Conservation (phyloP, 495 filamentous ascomycete species). For the Diplogelasinospora grovesii region DNA sequence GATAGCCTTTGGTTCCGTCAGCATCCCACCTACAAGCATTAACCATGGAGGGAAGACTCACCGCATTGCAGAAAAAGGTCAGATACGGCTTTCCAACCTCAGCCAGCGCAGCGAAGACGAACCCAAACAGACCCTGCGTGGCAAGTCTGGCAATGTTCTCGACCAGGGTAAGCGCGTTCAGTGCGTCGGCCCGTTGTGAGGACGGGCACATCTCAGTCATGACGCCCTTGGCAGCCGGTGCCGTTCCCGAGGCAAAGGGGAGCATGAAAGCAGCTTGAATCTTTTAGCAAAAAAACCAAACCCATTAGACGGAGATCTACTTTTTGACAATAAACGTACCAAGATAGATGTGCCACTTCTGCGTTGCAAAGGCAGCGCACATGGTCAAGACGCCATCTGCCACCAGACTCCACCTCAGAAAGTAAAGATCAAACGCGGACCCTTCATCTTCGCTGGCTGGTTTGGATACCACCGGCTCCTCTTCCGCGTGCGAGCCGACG, state of each 20-base stretch:
- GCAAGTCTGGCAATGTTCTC: constrained; percentile 47
- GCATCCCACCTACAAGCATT: background rate
- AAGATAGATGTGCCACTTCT: constrained; percentile 51
- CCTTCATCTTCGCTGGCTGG: constrained; percentile 27
- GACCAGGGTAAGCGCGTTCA: constrained; percentile 50
- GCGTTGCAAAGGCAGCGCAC: constrained; percentile 40
- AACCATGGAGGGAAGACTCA: constrained; percentile 18
- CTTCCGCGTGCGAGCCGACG: constrained; percentile 33
- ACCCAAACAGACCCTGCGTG: constrained; percentile 48
- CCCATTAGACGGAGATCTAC: too few relatives aligned
- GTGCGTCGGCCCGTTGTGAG: constrained; percentile 42
- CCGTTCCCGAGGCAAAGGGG: constrained; percentile 49
- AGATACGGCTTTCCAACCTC: constrained; percentile 39
- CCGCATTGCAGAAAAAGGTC: constrained; percentile 50
- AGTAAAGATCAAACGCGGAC: constrained; percentile 48
- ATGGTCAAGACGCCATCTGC: constrained; percentile 47
- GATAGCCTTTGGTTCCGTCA: constrained; percentile 24
- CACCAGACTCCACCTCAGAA: constrained; percentile 45
- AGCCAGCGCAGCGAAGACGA: constrained; percentile 47
- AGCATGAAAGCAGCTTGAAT: constrained; percentile 35
- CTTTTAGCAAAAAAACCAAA: background rate
- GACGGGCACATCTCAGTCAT: constrained; percentile 49
- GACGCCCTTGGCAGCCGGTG: constrained; percentile 50
- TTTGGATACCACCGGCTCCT: constrained; percentile 31
- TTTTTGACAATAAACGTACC: constrained; percentile 17